phyloP scores from a whole-genome alignment of 148 eudicot species.

The Nepenthes gracilis region DNA sequence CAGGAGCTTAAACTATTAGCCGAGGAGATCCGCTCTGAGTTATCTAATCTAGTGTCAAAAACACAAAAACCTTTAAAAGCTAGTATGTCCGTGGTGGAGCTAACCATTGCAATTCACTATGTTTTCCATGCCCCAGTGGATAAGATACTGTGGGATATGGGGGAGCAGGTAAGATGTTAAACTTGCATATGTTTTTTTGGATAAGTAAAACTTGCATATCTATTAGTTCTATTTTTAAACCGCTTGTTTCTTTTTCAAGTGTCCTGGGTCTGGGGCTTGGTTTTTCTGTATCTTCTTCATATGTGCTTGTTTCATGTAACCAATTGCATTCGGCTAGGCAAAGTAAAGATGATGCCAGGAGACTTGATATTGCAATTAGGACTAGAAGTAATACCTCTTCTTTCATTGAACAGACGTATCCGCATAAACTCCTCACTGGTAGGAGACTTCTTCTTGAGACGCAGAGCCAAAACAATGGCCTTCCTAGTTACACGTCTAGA shows the following conservation, averaged over 20 bases:
- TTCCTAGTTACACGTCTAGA: constrained; percentile 36
- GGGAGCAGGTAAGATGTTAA: constrained; percentile 51
- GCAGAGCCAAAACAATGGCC: constrained; percentile 37
- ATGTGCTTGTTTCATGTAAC: too few species aligned
- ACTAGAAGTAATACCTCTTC: constrained; percentile 6
- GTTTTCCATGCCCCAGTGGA: constrained; percentile 83
- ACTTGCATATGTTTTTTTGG: not conserved
- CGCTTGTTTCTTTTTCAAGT: too few species aligned
- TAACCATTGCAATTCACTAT: constrained; percentile 81
- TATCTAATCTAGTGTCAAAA: constrained; percentile 39
- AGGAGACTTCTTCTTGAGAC: constrained; percentile 51
- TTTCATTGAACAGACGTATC: constrained; percentile 48
- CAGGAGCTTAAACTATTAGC: constrained; percentile 82
- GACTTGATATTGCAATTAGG: not conserved
- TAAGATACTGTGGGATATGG: constrained; percentile 86
- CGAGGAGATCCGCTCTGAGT: constrained; percentile 67
- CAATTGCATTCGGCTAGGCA: too few species aligned
- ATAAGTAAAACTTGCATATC: not conserved
- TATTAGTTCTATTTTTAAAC: not conserved
- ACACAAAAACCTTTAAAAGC: constrained; percentile 36
- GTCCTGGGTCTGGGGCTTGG: too few species aligned
- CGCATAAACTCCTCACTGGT: constrained; percentile 82
- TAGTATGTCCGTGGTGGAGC: constrained; percentile 70
- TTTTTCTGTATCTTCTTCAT: too few species aligned
- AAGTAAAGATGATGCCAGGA: not conserved